phyloP scores from a whole-genome alignment of 2,329 filamentous ascomycete species.

The Bipolaris bicolor region DNA sequence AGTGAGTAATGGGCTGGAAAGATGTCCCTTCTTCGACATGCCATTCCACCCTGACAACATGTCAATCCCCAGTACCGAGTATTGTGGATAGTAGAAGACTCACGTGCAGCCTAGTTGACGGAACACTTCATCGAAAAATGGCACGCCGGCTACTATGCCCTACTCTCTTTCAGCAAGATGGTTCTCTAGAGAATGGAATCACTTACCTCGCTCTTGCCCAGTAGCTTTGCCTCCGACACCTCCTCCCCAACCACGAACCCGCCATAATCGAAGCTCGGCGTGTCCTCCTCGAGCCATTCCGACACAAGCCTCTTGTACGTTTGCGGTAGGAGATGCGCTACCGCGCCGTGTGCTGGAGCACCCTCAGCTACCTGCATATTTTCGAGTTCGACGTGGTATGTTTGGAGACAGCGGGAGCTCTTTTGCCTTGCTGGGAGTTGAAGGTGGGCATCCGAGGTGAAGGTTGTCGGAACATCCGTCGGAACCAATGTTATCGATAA shows the following conservation, averaged over 20 bases:
- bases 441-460: slow-evolving; percentile 9
- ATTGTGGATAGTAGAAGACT: slow-evolving; percentile 34
- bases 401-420: neutral
- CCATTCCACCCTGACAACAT: slow-evolving; percentile 73
- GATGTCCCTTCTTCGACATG: slow-evolving; percentile 75
- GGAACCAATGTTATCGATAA: slow-evolving; percentile 11
- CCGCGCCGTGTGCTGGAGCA: slow-evolving; percentile 63
- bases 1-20: slow-evolving; percentile 64
- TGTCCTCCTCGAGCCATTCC: slow-evolving; percentile 93
- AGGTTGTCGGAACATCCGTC: slow-evolving; percentile 14
- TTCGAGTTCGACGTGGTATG: neutral
- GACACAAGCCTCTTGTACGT: slow-evolving; percentile 83
- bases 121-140: slow-evolving; percentile 96
- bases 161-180: slow-evolving; percentile 28
- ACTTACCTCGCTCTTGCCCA: slow-evolving; percentile 63
- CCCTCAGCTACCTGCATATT: slow-evolving; percentile 51
- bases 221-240: slow-evolving; percentile 56
- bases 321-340: slow-evolving; percentile 78
- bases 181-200: neutral
- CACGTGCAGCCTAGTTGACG: slow-evolving; percentile 81
- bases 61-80: neutral
- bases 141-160: slow-evolving; percentile 87
- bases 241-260: slow-evolving; percentile 90
- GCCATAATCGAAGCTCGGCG: slow-evolving; percentile 94
- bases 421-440: neutral